phyloP scores from a whole-genome alignment of 768 basidiomycete genomes.

The Rhizopogon rudus region DNA sequence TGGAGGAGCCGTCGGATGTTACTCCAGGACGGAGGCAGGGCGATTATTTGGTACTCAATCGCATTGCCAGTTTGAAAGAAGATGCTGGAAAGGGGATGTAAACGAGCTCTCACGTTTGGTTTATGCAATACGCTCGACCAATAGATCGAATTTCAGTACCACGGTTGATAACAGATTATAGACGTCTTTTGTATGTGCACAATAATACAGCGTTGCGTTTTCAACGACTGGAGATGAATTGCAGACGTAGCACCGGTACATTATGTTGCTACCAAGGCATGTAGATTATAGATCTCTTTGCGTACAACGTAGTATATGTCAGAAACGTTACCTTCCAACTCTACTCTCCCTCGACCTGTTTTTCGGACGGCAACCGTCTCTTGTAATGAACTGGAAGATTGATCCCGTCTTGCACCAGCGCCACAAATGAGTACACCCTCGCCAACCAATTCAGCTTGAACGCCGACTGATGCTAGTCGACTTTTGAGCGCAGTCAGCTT shows the following conservation, averaged over 20 bases:
- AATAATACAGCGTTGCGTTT: not conserved
- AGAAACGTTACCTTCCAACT: conserved; percentile 86
- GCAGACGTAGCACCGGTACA: not conserved
- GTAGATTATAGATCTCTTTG: conserved; percentile 83
- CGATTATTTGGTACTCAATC: conserved; percentile 82
- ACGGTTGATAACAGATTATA: not conserved
- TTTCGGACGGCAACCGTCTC: conserved; percentile 88
- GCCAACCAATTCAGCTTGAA: conserved; percentile 93
- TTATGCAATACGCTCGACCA: not conserved
- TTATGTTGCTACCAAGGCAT: conserved; percentile 80
- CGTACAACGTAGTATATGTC: conserved; percentile 87
- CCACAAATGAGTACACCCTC: conserved; percentile 95
- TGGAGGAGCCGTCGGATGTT: conserved; percentile 49
- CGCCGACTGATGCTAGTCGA: conserved; percentile 66
- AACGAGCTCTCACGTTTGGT: not conserved
- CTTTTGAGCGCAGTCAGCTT: conserved; percentile 86
- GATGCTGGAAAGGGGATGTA: conserved; percentile 68
- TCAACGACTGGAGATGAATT: conserved; percentile 7
- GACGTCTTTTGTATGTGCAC: not conserved
- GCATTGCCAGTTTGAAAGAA: conserved; percentile 93
- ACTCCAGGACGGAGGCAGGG: conserved; percentile 50
- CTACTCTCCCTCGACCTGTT: conserved; percentile 77
- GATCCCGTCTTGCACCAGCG: conserved; percentile 42
- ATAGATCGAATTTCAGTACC: not conserved
- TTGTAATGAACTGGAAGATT: conserved; percentile 41